phyloP scores from a whole-genome alignment of 257 asterid species.

The Solanum chmielewskii region DNA sequence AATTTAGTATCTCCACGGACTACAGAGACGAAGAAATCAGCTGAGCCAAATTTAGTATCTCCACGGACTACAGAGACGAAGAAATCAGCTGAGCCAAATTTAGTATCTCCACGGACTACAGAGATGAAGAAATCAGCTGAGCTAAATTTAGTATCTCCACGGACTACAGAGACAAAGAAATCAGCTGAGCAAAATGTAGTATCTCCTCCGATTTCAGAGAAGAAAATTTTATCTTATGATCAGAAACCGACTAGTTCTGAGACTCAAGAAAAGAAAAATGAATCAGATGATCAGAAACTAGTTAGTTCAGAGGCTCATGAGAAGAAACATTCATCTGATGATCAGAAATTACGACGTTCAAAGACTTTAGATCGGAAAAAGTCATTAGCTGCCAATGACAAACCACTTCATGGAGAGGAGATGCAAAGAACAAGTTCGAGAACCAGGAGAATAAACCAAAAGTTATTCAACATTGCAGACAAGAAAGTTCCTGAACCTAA shows the following conservation, averaged over 20 bases:
- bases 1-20: neutral
- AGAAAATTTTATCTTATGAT: constrained; percentile 2
- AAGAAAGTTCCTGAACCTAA: constrained; percentile 10
- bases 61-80: neutral
- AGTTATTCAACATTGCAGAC: constrained; percentile 38
- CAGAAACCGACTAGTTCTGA: neutral
- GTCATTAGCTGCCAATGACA: neutral
- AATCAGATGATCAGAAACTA: neutral
- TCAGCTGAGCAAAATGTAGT: neutral
- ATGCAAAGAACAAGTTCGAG: neutral
- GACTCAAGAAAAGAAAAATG: neutral
- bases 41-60: neutral
- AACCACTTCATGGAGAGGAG: neutral
- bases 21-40: neutral
- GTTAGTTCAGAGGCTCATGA: neutral
- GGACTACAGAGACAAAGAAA: neutral
- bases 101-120: neutral
- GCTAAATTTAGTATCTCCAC: neutral
- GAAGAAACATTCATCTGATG: neutral
- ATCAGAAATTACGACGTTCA: neutral
- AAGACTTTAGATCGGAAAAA: neutral
- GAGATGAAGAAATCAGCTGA: neutral
- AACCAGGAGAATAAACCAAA: neutral
- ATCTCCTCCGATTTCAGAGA: neutral
- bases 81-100: neutral